Percentiles rank a stretch among this genome's conserved stretches.
phyloP scores from a whole-genome alignment of 345 rosid genomes.

The Atalantia buxifolia region DNA sequence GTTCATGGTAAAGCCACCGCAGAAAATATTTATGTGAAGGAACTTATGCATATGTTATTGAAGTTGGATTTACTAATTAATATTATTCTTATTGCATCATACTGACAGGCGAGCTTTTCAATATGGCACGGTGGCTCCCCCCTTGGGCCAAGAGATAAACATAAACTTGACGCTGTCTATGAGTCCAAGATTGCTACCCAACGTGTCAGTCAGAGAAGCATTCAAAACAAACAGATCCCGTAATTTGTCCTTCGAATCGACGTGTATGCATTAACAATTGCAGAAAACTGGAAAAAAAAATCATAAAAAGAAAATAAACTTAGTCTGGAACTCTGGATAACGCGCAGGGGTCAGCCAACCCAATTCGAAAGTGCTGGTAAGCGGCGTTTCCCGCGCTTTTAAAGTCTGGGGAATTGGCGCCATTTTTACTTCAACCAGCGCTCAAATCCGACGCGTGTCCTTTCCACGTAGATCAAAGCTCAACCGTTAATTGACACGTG shows the following conservation, averaged over 20 bases:
- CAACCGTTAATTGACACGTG: neutral
- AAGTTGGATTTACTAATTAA: no score
- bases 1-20: no score
- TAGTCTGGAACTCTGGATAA: neutral
- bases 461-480: neutral
- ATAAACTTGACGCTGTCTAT: neutral
- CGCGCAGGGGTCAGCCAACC: no score
- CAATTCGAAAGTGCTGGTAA: neutral
- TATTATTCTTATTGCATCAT: no score
- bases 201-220: neutral
- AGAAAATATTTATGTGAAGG: no score
- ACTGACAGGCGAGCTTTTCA: no score
- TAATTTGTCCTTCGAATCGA: no score
- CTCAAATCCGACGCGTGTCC: neutral
- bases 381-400: neutral
- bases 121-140: no score
- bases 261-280: neutral
- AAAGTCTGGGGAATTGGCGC: neutral
- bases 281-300: no score
- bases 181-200: neutral
- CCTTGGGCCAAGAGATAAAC: neutral
- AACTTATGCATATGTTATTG: no score
- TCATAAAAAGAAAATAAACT: neutral
- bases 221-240: neutral
- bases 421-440: neutral